phyloP scores from a whole-genome alignment of 2,329 filamentous ascomycete genomes.

The Furcasterigmium furcatum region DNA sequence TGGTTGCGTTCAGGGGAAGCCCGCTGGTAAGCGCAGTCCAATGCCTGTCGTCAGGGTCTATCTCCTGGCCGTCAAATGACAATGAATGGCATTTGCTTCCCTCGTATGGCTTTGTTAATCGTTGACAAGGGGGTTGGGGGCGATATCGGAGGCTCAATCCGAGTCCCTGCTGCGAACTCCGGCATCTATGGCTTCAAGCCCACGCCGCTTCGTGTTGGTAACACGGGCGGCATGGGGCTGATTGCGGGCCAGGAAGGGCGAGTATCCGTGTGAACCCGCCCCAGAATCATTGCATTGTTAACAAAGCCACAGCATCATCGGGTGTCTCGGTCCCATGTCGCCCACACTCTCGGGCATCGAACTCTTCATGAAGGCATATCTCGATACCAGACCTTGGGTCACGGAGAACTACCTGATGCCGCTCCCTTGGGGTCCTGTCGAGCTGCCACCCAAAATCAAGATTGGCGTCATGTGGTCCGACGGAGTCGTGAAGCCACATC shows the following conservation, averaged over 20 bases:
- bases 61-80: too few species aligned
- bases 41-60: too few species aligned
- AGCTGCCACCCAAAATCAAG: constrained; percentile 1
- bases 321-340: neutral
- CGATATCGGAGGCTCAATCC: constrained; percentile 2
- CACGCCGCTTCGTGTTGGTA: neutral
- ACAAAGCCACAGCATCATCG: neutral
- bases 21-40: neutral
- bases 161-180: neutral
- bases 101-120: neutral
- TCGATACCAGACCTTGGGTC: neutral
- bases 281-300: neutral
- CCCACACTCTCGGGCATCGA: neutral
- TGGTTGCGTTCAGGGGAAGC: constrained; percentile 2
- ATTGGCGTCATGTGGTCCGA: constrained; percentile 5
- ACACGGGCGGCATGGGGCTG: neutral
- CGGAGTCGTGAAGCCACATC: constrained; percentile 2
- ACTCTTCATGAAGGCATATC: neutral
- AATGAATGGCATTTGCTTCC: too few species aligned
- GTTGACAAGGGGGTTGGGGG: neutral
- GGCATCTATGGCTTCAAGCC: constrained; percentile 3
- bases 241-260: neutral
- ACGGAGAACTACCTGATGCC: neutral
- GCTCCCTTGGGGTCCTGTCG: neutral
- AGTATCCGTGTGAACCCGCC: too few species aligned